A percentile compares a stretch with the other conserved stretches of the same genome.
Evolutionary conservation across 495 filamentous ascomycete genomes (phyloP).

Genomic region (Neurospora hispaniola): DNA sequence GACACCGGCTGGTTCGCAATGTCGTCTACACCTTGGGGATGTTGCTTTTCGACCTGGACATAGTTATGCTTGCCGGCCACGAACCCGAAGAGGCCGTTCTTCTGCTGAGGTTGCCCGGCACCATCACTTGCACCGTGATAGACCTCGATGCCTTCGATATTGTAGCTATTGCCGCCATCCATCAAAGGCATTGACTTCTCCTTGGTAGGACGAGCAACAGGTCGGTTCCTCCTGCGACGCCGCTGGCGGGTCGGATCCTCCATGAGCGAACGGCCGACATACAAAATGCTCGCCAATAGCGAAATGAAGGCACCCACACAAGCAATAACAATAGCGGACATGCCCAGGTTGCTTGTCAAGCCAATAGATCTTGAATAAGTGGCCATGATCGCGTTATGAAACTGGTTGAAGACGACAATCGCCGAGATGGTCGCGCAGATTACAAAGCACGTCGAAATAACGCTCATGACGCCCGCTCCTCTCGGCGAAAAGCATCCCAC

Average conservation of each 20-base stretch:
- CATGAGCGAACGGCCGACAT: slow-evolving; percentile 2
- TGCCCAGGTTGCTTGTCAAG: slow-evolving; percentile 13
- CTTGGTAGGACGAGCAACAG: slow-evolving; percentile 1
- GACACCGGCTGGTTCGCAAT: background rate
- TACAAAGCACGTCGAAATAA: slow-evolving; percentile 18
- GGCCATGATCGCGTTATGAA: slow-evolving; percentile 19
- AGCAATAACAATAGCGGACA: slow-evolving; percentile 15
- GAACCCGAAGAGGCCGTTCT: background rate
- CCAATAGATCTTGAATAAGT: slow-evolving; percentile 15
- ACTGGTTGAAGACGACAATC: slow-evolving; percentile 15
- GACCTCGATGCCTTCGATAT: background rate
- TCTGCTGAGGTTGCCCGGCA: background rate
- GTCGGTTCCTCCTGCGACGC: background rate
- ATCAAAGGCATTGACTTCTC: slow-evolving; percentile 1
- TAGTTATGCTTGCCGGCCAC: slow-evolving; percentile 20
- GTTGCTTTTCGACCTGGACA: slow-evolving; percentile 24
- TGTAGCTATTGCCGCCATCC: background rate
- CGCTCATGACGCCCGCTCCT: slow-evolving; percentile 10
- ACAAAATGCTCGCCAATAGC: slow-evolving; percentile 9
- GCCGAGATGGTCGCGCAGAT: slow-evolving; percentile 19
- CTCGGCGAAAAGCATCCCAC: slow-evolving; percentile 13
- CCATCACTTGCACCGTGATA: background rate
- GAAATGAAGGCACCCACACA: slow-evolving; percentile 16
- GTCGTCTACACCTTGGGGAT: slow-evolving; percentile 2
- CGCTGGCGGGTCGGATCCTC: background rate